phyloP scores from a whole-genome alignment of 108 stramenopile species.

The Cyclotella distinguenda region DNA sequence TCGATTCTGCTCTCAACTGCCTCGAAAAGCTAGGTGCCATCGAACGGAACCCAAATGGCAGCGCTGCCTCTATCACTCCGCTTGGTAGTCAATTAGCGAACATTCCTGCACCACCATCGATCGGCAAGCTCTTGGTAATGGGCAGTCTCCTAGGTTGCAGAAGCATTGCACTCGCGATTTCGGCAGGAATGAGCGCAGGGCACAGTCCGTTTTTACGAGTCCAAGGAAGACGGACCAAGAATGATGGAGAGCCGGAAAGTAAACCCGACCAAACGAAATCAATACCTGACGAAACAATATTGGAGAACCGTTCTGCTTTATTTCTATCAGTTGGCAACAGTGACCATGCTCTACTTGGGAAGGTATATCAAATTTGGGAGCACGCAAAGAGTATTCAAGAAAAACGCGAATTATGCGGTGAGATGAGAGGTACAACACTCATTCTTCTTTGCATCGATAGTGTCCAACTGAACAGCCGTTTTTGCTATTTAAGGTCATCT shows the following conservation, averaged over 20 bases:
- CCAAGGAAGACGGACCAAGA: slow-evolving; percentile 20
- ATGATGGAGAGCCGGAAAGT: slow-evolving; percentile 21
- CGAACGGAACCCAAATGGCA: slow-evolving; percentile 20
- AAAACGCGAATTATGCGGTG: slow-evolving; percentile 45
- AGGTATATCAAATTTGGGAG: slow-evolving; percentile 67
- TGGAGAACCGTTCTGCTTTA: slow-evolving; percentile 57
- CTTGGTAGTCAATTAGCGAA: slow-evolving; percentile 82
- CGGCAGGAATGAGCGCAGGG: slow-evolving; percentile 76
- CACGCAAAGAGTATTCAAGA: slow-evolving; percentile 37
- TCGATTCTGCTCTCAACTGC: slow-evolving; percentile 60
- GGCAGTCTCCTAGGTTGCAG: slow-evolving; percentile 81
- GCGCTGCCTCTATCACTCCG: slow-evolving; percentile 51
- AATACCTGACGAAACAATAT: slow-evolving; percentile 28
- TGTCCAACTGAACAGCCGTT: background rate
- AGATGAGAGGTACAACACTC: background rate
- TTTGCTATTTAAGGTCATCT: slow-evolving; percentile 36
- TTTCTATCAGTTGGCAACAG: slow-evolving; percentile 77
- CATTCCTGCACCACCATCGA: slow-evolving; percentile 81
- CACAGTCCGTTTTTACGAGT: slow-evolving; percentile 78
- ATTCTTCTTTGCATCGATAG: background rate
- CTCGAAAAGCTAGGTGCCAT: slow-evolving; percentile 68
- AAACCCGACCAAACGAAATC: too few relatives aligned
- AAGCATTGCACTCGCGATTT: slow-evolving; percentile 72
- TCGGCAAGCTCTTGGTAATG: slow-evolving; percentile 83
- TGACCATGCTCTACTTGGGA: slow-evolving; percentile 79